Percentiles rank a stretch among this genome's conserved stretches.
These are phyloP conservation scores for Trichosanthes truncata DNA, from an alignment of 306 rosid species.

Conservation along the genomic window DNA sequence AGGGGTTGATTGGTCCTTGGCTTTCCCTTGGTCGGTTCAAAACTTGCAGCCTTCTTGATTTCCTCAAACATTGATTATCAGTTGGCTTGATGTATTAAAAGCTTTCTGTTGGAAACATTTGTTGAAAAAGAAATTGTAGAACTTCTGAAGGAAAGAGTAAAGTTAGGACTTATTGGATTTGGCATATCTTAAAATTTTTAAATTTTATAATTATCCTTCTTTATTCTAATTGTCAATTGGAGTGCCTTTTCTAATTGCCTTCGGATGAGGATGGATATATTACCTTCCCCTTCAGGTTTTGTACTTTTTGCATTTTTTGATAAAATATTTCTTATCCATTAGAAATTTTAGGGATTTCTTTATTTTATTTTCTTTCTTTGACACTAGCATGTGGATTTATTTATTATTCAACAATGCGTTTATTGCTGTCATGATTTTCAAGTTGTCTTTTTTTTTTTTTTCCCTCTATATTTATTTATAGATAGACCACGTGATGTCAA, in stretches of 20 bases:
- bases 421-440: slow-evolving; percentile 3
- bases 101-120: background rate
- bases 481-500: slow-evolving; percentile 56
- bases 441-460: slow-evolving; percentile 15
- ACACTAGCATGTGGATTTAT: background rate
- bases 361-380: background rate
- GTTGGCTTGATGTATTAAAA: background rate
- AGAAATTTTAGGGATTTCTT: background rate
- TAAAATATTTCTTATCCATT: background rate
- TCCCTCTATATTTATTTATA: slow-evolving; percentile 27
- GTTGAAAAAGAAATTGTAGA: background rate
- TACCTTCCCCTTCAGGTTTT: background rate
- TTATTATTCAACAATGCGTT: background rate
- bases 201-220: background rate
- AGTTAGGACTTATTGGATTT: background rate
- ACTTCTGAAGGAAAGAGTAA: background rate
- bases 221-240: background rate
- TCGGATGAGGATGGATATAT: background rate
- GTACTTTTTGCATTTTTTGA: background rate
- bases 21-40: background rate
- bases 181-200: background rate
- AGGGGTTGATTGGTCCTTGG: background rate
- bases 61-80: background rate
- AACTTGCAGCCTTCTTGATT: background rate
- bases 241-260: background rate